A percentile compares a stretch with the other conserved stretches of the same genome.
phyloP scores from a whole-genome alignment of 345 rosid species.

The Citrus cavaleriei region DNA sequence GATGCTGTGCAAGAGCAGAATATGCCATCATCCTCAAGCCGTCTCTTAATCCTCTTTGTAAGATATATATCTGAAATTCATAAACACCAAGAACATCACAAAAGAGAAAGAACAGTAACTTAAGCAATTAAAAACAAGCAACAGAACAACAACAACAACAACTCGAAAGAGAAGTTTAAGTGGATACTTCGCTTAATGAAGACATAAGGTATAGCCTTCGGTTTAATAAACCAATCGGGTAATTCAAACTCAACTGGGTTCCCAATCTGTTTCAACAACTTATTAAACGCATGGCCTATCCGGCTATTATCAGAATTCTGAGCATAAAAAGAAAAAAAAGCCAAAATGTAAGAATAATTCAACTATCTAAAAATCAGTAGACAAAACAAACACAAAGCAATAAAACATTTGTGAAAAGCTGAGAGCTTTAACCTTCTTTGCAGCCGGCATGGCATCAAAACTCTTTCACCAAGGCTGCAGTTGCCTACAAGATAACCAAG shows the following conservation, averaged over 20 bases:
- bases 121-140: background rate
- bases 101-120: background rate
- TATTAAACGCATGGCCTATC: slow-evolving; percentile 54
- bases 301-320: slow-evolving; percentile 46
- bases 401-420: background rate
- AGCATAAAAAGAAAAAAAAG: background rate
- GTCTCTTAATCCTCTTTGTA: slow-evolving; percentile 70
- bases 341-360: background rate
- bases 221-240: slow-evolving; percentile 75
- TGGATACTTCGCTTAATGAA: slow-evolving; percentile 91
- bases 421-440: slow-evolving; percentile 21
- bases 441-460: slow-evolving; percentile 23
- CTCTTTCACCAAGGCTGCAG: background rate
- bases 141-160: slow-evolving; percentile 7
- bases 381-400: background rate
- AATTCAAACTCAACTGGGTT: slow-evolving; percentile 68
- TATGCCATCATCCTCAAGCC: slow-evolving; percentile 89
- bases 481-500: background rate
- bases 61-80: slow-evolving; percentile 69
- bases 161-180: slow-evolving; percentile 4
- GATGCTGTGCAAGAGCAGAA: slow-evolving; percentile 83
- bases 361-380: background rate
- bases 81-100: slow-evolving; percentile 26
- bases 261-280: slow-evolving; percentile 62
- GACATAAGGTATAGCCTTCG: slow-evolving; percentile 60